Evolutionary conservation across 1,284 basidiomycete genomes (phyloP).

Genomic region (Puccinia brachypodii): DNA sequence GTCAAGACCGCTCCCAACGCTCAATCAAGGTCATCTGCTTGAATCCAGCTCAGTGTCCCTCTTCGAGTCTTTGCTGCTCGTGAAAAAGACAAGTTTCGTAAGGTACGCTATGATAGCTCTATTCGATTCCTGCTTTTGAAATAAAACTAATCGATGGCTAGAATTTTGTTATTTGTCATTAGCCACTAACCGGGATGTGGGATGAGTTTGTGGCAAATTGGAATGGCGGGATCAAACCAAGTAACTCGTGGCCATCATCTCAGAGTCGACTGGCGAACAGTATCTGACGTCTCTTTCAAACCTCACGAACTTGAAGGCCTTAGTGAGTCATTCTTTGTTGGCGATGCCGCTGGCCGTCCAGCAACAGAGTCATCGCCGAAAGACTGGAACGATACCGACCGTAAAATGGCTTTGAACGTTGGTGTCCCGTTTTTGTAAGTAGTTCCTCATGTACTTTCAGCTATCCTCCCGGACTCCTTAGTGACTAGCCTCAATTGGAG

Average conservation of each 20-base stretch:
- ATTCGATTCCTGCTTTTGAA: neutral
- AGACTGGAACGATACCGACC: slow-evolving; percentile 77
- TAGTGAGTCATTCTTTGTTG: slow-evolving; percentile 71
- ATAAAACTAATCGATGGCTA: neutral
- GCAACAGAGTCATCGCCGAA: slow-evolving; percentile 48
- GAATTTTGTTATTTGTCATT: neutral
- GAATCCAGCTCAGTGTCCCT: slow-evolving; percentile 68
- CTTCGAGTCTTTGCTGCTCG: slow-evolving; percentile 77
- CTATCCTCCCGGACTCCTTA: slow-evolving; percentile 57
- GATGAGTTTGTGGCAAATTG: slow-evolving; percentile 54
- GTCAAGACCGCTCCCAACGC: neutral
- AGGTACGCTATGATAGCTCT: slow-evolving; percentile 57
- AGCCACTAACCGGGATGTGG: slow-evolving; percentile 83
- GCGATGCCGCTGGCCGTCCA: slow-evolving; percentile 81
- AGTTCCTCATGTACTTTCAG: neutral
- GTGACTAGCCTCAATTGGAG: slow-evolving; percentile 5
- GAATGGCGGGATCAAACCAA: slow-evolving; percentile 33
- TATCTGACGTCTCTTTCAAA: neutral
- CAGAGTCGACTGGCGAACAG: neutral
- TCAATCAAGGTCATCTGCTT: neutral
- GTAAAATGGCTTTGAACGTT: slow-evolving; percentile 41
- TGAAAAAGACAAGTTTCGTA: slow-evolving; percentile 73
- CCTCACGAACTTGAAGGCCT: slow-evolving; percentile 1
- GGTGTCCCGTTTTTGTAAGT: slow-evolving; percentile 16
- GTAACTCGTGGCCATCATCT: neutral